Evolutionary conservation across 2,329 filamentous ascomycete genomes (phyloP).

Genomic region (Cryphonectria parasitica): DNA sequence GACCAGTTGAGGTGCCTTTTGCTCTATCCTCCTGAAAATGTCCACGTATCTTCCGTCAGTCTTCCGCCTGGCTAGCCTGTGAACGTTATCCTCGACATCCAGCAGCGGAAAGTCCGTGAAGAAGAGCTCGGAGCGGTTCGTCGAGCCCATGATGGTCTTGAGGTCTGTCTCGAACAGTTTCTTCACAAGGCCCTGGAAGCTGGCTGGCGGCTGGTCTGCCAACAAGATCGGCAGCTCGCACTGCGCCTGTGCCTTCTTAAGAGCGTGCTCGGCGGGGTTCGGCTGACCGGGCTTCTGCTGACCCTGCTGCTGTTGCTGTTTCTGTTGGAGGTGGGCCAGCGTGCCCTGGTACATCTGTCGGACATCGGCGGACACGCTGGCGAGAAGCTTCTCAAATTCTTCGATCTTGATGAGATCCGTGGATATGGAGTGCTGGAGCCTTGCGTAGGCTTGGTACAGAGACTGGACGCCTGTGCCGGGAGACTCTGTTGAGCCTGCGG

Average conservation of each 20-base stretch:
- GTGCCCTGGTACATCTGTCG: slow-evolving; percentile 53
- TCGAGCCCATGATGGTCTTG: slow-evolving; percentile 58
- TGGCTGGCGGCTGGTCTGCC: slow-evolving; percentile 48
- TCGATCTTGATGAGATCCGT: slow-evolving; percentile 59
- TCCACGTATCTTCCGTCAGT: slow-evolving; percentile 50
- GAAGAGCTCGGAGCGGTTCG: slow-evolving; percentile 71
- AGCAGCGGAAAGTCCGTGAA: slow-evolving; percentile 74
- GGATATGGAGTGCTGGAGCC: slow-evolving; percentile 55
- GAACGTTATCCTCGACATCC: slow-evolving; percentile 63
- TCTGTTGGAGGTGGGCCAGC: slow-evolving; percentile 49
- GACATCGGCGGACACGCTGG: slow-evolving; percentile 51
- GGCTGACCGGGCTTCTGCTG: slow-evolving; percentile 43
- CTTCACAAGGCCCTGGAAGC: slow-evolving; percentile 62
- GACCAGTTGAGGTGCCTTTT: slow-evolving; percentile 55
- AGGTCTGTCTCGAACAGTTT: slow-evolving; percentile 66
- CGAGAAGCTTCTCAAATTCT: slow-evolving; percentile 67
- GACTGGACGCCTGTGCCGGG: slow-evolving; percentile 44
- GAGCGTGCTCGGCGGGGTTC: slow-evolving; percentile 43
- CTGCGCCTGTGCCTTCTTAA: slow-evolving; percentile 52
- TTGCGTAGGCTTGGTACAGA: slow-evolving; percentile 61
- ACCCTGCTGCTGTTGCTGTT: slow-evolving; percentile 49
- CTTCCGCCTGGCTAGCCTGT: slow-evolving; percentile 47
- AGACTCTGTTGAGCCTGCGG: slow-evolving; percentile 34
- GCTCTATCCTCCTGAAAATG: slow-evolving; percentile 62
- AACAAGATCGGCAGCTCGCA: slow-evolving; percentile 58